phyloP scores from a whole-genome alignment of 495 filamentous ascomycete species.

The Apiosordaria backusii region DNA sequence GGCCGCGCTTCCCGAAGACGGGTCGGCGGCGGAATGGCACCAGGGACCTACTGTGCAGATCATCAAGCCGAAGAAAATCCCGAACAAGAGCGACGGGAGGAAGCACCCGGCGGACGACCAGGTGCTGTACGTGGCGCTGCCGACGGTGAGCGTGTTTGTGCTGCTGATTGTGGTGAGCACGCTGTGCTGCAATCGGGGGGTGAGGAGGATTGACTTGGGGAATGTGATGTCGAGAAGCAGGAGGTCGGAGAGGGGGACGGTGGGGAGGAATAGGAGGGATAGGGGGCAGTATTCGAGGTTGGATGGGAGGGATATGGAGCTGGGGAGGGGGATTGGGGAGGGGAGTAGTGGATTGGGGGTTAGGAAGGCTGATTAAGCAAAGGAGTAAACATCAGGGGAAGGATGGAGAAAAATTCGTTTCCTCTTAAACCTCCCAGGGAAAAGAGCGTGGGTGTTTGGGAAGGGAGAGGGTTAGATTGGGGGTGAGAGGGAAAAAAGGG shows the following conservation, averaged over 20 bases:
- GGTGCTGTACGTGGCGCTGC: neutral
- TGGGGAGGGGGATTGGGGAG: neutral
- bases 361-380: neutral
- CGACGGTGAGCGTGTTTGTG: neutral
- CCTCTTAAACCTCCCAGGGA: no score
- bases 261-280: neutral
- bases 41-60: neutral
- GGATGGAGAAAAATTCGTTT: no score
- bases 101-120: neutral
- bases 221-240: neutral
- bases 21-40: neutral
- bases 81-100: neutral
- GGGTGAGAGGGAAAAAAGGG: neutral
- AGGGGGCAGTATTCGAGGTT: constrained; percentile 1
- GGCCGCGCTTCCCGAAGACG: neutral
- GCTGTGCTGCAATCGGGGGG: neutral
- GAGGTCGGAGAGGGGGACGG: neutral
- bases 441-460: no score
- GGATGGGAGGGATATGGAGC: neutral
- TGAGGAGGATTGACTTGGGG: neutral
- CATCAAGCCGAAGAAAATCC: neutral
- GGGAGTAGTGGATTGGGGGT: neutral
- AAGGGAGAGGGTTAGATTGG: no score
- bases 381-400: neutral
- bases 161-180: neutral